A percentile compares a stretch with the other conserved stretches of the same genome.
These are phyloP conservation scores for Nakataea oryzae DNA, from an alignment of 2,329 filamentous ascomycete species.

Conservation along the genomic window DNA sequence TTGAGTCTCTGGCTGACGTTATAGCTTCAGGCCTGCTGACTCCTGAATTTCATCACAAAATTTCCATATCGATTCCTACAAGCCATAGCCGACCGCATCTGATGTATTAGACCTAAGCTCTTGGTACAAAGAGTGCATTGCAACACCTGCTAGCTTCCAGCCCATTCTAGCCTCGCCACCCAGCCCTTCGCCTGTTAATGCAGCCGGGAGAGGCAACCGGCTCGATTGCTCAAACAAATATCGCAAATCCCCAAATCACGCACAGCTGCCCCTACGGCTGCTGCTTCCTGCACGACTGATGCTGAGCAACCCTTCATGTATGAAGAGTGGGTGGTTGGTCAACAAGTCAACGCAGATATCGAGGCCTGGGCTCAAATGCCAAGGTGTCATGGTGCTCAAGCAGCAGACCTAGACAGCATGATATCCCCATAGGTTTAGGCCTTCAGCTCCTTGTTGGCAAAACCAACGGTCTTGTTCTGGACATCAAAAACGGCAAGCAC, in stretches of 20 bases:
- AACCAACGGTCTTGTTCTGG: constrained; percentile 30
- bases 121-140: not conserved
- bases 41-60: too few relatives aligned
- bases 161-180: not conserved
- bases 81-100: too few relatives aligned
- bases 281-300: not conserved
- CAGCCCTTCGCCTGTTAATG: not conserved
- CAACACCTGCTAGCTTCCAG: not conserved
- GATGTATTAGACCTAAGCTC: too few relatives aligned
- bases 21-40: too few relatives aligned
- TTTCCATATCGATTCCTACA: too few relatives aligned
- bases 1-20: too few relatives aligned
- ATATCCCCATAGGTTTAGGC: constrained; percentile 1
- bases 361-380: too few relatives aligned
- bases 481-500: constrained; percentile 65
- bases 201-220: too few relatives aligned
- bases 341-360: too few relatives aligned
- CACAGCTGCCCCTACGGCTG: not conserved
- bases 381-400: too few relatives aligned
- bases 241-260: not conserved
- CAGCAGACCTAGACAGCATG: too few relatives aligned
- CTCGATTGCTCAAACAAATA: not conserved
- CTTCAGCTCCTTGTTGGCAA: constrained; percentile 31
- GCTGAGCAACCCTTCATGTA: not conserved
- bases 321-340: not conserved